Conservation (phyloP, 2,329 filamentous ascomycete genomes). For the Clathrospora elynae region DNA sequence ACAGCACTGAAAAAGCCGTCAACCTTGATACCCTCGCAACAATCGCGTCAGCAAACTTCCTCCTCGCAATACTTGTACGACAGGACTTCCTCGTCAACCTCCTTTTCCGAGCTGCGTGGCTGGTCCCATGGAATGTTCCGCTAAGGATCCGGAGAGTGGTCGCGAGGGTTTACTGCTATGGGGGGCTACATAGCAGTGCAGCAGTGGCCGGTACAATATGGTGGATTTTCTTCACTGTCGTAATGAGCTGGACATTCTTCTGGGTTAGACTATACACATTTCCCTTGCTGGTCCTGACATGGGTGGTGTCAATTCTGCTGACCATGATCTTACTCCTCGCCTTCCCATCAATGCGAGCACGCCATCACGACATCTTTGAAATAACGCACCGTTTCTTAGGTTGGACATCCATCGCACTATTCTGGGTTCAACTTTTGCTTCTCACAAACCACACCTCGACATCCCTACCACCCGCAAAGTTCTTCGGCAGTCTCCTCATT, state of each 20-base stretch:
- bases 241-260: conserved; percentile 36
- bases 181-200: conserved; percentile 44
- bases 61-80: conserved; percentile 35
- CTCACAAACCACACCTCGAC: conserved; percentile 12
- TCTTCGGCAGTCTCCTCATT: conserved; percentile 10
- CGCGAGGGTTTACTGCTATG: conserved; percentile 41
- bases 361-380: conserved; percentile 43
- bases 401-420: conserved; percentile 38
- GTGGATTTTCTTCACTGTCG: conserved; percentile 50
- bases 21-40: conserved; percentile 28
- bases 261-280: conserved; percentile 13
- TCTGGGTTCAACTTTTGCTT: conserved; percentile 35
- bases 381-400: conserved; percentile 44
- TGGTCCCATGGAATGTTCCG: conserved; percentile 35
- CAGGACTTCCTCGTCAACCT: conserved; percentile 43
- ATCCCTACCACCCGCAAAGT: neutral
- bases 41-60: conserved; percentile 42
- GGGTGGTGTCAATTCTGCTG: conserved; percentile 26
- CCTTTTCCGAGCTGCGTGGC: conserved; percentile 39
- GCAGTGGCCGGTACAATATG: conserved; percentile 46
- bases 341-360: conserved; percentile 27
- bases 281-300: conserved; percentile 27
- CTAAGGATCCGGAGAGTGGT: conserved; percentile 28
- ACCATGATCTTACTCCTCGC: conserved; percentile 33
- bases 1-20: conserved; percentile 4